These are phyloP conservation scores for Jatropha curcas DNA, from an alignment of 345 rosid genomes.

Conservation along the genomic window DNA sequence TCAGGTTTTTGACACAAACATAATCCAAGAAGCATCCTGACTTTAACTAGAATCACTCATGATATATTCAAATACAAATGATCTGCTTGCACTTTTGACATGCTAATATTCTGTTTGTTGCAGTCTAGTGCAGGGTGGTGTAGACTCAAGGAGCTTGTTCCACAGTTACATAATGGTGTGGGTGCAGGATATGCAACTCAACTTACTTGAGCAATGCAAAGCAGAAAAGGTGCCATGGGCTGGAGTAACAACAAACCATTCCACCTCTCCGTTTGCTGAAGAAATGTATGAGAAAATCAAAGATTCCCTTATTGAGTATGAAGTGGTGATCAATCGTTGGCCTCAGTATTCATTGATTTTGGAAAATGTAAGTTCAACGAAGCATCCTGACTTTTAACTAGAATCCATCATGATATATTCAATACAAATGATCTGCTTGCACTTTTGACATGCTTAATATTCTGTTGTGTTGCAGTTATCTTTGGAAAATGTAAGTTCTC, in stretches of 20 bases:
- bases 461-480: conserved; percentile 20
- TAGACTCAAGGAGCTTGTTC: conserved; percentile 32
- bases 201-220: conserved; percentile 33
- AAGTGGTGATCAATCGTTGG: conserved; percentile 90
- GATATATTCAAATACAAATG: background rate
- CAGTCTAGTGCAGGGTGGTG: conserved; percentile 34
- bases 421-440: background rate
- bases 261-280: conserved; percentile 93
- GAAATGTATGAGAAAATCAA: conserved; percentile 84
- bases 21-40: background rate
- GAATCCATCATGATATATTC: background rate
- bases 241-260: conserved; percentile 78
- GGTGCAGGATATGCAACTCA: conserved; percentile 40
- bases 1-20: conserved; percentile 23
- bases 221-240: conserved; percentile 73
- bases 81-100: too few relatives aligned
- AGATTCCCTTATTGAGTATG: conserved; percentile 71
- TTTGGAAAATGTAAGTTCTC: too few relatives aligned
- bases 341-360: conserved; percentile 82
- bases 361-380: conserved; percentile 75
- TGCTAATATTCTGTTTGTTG: conserved; percentile 3
- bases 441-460: conserved; percentile 11
- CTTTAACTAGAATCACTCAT: background rate
- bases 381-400: background rate
- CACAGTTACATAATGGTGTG: conserved; percentile 36